phyloP scores from a whole-genome alignment of 495 filamentous ascomycete genomes.

The Thermothielavioides terrestris region DNA sequence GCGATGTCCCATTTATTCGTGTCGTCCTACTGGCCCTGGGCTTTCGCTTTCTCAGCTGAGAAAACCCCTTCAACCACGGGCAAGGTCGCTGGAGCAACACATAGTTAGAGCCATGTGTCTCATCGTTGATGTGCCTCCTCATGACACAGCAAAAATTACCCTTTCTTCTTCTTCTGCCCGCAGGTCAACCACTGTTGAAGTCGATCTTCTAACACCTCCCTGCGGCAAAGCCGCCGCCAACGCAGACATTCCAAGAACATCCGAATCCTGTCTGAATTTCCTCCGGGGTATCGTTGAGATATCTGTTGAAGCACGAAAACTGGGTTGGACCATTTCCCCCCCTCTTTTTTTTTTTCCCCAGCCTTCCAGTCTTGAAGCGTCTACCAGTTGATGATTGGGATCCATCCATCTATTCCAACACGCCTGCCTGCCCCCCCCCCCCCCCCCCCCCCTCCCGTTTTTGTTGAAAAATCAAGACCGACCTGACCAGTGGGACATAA shows the following conservation, averaged over 20 bases:
- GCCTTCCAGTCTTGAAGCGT: slow-evolving; percentile 2
- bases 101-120: too few relatives aligned
- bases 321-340: slow-evolving; percentile 3
- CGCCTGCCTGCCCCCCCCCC: neutral
- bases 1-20: too few relatives aligned
- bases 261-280: slow-evolving; percentile 1
- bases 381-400: slow-evolving; percentile 7
- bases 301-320: slow-evolving; percentile 19
- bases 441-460: slow-evolving; percentile 13
- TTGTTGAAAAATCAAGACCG: slow-evolving; percentile 33
- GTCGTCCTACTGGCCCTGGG: too few relatives aligned
- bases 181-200: slow-evolving; percentile 2
- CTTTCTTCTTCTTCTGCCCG: neutral
- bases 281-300: slow-evolving; percentile 35
- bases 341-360: neutral
- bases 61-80: too few relatives aligned
- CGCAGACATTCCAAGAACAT: neutral
- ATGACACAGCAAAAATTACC: too few relatives aligned
- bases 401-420: slow-evolving; percentile 8
- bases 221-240: neutral
- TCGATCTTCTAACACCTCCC: neutral
- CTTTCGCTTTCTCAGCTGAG: too few relatives aligned
- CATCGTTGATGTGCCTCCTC: too few relatives aligned
- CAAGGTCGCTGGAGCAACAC: too few relatives aligned
- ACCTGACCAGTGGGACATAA: neutral